phyloP scores from a whole-genome alignment of 306 rosid genomes.

The cucumber (Cucumis sativus) region Cucumber_9930_V3 NC_026655.2:8167001-8167500 shows the following conservation, averaged over 20 bases:
- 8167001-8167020: background rate
- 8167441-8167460: constrained; percentile 14
- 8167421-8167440: constrained; percentile 23
- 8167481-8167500: background rate
- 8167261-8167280: constrained; percentile 40
- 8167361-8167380: constrained; percentile 43
- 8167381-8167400: constrained; percentile 22
- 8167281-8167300: constrained; percentile 95
- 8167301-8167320: constrained; percentile 73
- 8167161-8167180: constrained; percentile 88
- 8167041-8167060: background rate
- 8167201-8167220: background rate
- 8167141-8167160: constrained; percentile 78
- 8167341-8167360: constrained; percentile 77
- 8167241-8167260: background rate
- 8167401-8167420: constrained; percentile 23
- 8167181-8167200: constrained; percentile 10
- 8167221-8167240: background rate
- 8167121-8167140: constrained; percentile 86
- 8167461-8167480: background rate
- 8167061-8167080: constrained; percentile 40
- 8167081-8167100: constrained; percentile 63
- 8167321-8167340: constrained; percentile 69
- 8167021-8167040: background rate
- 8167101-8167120: constrained; percentile 96